phyloP scores from a whole-genome alignment of 2,329 filamentous ascomycete genomes.

The Juglanconis juglandina region DNA sequence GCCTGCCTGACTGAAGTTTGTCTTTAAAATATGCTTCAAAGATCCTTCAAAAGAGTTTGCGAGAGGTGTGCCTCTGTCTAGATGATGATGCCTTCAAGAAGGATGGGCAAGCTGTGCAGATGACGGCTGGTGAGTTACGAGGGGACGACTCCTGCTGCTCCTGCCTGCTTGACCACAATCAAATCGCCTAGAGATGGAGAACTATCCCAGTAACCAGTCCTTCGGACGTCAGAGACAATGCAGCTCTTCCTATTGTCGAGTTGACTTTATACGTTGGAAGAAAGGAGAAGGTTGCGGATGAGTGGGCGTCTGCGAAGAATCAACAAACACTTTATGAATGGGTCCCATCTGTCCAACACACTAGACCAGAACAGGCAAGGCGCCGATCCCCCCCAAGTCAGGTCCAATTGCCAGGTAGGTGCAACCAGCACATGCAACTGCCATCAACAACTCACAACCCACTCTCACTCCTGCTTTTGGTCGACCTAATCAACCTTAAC shows the following conservation, averaged over 20 bases:
- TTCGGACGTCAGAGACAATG: not conserved
- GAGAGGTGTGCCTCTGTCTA: not conserved
- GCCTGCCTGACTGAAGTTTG: not conserved
- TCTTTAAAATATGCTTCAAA: not conserved
- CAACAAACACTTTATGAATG: constrained; percentile 11
- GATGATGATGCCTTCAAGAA: not conserved
- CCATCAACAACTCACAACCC: not conserved
- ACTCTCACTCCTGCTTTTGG: not conserved
- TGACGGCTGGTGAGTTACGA: not conserved
- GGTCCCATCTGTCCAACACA: not conserved
- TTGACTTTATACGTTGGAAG: not conserved
- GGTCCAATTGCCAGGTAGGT: not conserved
- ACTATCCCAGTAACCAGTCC: not conserved
- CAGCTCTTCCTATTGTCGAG: not conserved
- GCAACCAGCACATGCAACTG: not conserved
- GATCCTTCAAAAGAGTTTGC: not conserved
- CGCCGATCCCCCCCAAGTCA: too few relatives aligned
- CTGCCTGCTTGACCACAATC: not conserved
- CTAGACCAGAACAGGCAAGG: not conserved
- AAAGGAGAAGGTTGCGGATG: not conserved
- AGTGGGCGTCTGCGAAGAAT: not conserved
- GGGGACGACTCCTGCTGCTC: not conserved
- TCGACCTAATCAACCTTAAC: not conserved
- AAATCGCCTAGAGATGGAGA: not conserved
- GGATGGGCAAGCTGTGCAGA: not conserved